phyloP scores from a whole-genome alignment of 352 stramenopile genomes.

The Globisporangium echinulatum region DNA sequence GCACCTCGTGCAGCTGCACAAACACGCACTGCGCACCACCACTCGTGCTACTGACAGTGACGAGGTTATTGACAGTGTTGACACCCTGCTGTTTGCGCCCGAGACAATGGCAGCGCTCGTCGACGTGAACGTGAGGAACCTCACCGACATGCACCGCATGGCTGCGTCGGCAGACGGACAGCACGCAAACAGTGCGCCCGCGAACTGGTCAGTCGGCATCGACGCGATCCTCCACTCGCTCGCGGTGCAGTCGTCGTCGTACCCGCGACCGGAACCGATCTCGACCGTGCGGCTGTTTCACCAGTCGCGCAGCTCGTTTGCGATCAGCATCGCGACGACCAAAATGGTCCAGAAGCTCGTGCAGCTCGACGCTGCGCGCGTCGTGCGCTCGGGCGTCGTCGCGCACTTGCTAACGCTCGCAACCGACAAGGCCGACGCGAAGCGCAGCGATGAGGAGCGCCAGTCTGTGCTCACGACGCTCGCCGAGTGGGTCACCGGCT shows the following conservation, averaged over 20 bases:
- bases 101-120: constrained; percentile 35
- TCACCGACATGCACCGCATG: constrained; percentile 57
- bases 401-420: constrained; percentile 23
- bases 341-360: constrained; percentile 52
- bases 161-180: constrained; percentile 62
- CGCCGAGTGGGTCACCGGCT: constrained; percentile 39
- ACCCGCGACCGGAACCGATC: constrained; percentile 40
- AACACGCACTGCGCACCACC: constrained; percentile 5
- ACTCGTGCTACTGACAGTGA: background rate
- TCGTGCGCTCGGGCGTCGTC: constrained; percentile 23
- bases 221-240: constrained; percentile 53
- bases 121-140: constrained; percentile 44
- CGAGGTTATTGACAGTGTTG: constrained; percentile 6
- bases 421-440: constrained; percentile 29
- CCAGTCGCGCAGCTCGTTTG: constrained; percentile 32
- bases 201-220: constrained; percentile 73
- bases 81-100: constrained; percentile 36
- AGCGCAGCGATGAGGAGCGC: constrained; percentile 48
- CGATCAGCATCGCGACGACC: constrained; percentile 23
- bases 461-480: constrained; percentile 50
- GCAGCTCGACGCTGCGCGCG: constrained; percentile 25
- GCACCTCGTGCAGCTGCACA: constrained; percentile 45
- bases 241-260: constrained; percentile 31
- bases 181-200: constrained; percentile 54
- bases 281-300: constrained; percentile 55